Base-by-base conservation (phyloP, 1,284 basidiomycete species). In the Ceratobasidium sp. region DNA sequence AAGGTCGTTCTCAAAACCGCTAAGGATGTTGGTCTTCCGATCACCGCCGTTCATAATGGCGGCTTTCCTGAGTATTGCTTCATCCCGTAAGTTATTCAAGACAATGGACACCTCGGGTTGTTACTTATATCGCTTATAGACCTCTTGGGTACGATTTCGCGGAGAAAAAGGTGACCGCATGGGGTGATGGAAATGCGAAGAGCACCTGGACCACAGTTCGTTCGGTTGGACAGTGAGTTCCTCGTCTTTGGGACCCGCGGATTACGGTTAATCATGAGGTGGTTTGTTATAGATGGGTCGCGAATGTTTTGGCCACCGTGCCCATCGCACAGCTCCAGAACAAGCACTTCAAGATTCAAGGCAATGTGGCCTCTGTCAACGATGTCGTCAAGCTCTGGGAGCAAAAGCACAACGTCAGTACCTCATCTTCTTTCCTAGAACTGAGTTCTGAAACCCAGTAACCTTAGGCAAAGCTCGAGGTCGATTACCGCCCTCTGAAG, bases 21-120 rank as follows among this genome's bases (percentile, higher is more conserved):
- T 11, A 47, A 70, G 54, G 67, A 70, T 23, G n/a, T 26, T n/a
- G 67, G 67, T 8, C 16, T 70, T 11, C 67, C 67, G 18, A 18
- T 49, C 28, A 30, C 67, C 23, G 23, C 21, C 1, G 16, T 70
- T 9, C 23, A 32, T 44, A 70, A 46, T 43, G 67, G 67, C 30
- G 67, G 41, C 8, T 70, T 70, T 43, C 67, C 67, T 18, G 67
- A 70, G 28, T 70, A 70, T 28, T 70, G 67, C 67, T 49, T 70
- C 38, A 58, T 59, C 32, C 67, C 67, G 55, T 59, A 50, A 49
- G 67, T 58, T n/a, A 30, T 47, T 26, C 41, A 13, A 9, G 28
- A 4, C 26, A n/a, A 28, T 0, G 28, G 14, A 63, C 38, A 11
- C 26, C 16, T 5, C 28, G 2, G 4, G 16, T 28, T 28, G 54